These are phyloP conservation scores for Phytophthora pluvialis DNA, from an alignment of 352 stramenopile species.

Conservation along the genomic window DNA sequence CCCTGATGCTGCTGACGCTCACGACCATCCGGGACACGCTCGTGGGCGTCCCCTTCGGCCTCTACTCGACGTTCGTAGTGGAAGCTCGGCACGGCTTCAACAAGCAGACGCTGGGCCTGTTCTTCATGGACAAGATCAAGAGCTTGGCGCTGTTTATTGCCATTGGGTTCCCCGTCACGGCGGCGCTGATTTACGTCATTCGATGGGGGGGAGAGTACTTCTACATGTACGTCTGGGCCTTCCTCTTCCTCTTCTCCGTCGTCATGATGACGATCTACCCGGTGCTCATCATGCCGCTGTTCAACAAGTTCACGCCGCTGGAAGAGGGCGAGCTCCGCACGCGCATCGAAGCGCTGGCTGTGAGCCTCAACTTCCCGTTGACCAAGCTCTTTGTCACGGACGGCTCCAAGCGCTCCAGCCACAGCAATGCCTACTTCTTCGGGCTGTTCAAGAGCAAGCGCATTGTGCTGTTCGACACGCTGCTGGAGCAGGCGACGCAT, in stretches of 20 bases:
- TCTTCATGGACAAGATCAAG: conserved; percentile 97
- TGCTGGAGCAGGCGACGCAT: conserved; percentile 93
- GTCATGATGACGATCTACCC: conserved; percentile 97
- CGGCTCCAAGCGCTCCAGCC: conserved; percentile 95
- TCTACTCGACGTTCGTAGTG: conserved; percentile 97
- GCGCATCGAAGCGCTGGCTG: conserved; percentile 93
- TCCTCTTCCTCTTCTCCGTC: conserved; percentile 94
- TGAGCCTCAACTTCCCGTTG: conserved; percentile 93
- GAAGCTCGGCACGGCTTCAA: conserved; percentile 98
- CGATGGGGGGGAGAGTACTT: conserved; percentile 76
- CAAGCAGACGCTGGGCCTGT: conserved; percentile 95
- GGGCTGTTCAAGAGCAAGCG: conserved; percentile 98
- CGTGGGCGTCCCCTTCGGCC: conserved; percentile 65
- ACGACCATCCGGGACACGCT: conserved; percentile 70
- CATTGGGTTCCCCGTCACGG: conserved; percentile 75
- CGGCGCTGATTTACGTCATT: conserved; percentile 74
- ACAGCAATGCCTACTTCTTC: conserved; percentile 92
- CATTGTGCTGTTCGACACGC: conserved; percentile 97
- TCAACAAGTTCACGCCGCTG: conserved; percentile 96
- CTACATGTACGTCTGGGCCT: conserved; percentile 95
- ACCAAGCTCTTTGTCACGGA: conserved; percentile 98
- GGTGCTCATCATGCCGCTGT: conserved; percentile 97
- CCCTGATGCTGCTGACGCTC: conserved; percentile 72
- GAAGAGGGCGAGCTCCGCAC: conserved; percentile 90
- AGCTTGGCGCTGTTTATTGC: conserved; percentile 85